Evolutionary conservation across 1,284 basidiomycete species (phyloP), one percentile per base, ranked within the genome.

Genomic region (Phellinidium pouzarii): DNA sequence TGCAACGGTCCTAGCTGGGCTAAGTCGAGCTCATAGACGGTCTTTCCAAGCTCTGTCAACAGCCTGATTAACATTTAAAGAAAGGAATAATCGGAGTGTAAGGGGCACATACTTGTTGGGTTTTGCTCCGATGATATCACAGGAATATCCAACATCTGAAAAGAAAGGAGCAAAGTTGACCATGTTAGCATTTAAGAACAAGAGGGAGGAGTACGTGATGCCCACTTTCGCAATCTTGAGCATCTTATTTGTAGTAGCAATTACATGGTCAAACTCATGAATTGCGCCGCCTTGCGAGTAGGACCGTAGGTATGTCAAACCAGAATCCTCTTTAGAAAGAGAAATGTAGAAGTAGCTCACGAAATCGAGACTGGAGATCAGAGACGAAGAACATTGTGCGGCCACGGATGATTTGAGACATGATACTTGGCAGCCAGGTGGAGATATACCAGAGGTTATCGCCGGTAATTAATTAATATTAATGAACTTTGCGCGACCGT

Each of bases 121-220:
- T 91, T 90, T 68, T 95, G 92, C 59, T 93, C 91, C 0, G 91
- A 94, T 12, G 75, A 80, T 22, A 93, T 67, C 11, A 93, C 82
- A 40, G 84, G 83, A 43, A 89, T 77, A 52, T 79, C 72, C 44
- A 89, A 72, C 51, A 86, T 68, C 80, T 84, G 58, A 12, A 20
- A 25, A 25, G 38, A 43, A 7, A 41, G 38, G 17, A 14, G 22
- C 11, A 23, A 22, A 19, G 17, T 34, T 14, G 22, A 31, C 11
- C 11, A 17, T 37, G 20, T 6, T 14, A 17, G 20, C 26, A 36
- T n/a, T n/a, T n/a, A n/a, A n/a, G n/a, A n/a, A n/a, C n/a, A n/a
- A n/a, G n/a, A 19, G 34, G 36, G 23, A 19, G 27, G n/a, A 17
- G 29, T 20, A 36, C 9, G 14, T 23, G 9, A 26, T 56, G 43